These are phyloP conservation scores for Salix brachista DNA, from an alignment of 345 rosid species.

Conservation along the genomic window DNA sequence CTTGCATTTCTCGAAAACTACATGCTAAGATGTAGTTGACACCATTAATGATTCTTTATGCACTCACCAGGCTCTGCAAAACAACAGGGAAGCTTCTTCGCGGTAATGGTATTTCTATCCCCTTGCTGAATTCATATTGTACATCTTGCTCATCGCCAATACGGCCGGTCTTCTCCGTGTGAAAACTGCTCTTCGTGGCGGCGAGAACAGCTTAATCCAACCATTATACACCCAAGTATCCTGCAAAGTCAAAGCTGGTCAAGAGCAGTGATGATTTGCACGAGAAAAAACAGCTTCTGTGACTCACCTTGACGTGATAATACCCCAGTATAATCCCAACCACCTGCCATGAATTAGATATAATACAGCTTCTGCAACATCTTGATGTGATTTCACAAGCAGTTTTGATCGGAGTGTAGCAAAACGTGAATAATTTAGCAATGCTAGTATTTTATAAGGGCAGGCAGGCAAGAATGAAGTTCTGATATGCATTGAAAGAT, in stretches of 20 bases:
- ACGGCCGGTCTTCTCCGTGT: neutral
- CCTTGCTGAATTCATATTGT: neutral
- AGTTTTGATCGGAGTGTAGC: neutral
- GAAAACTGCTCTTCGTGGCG: neutral
- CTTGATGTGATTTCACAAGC: neutral
- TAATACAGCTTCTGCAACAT: neutral
- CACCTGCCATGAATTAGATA: neutral
- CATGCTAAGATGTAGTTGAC: neutral
- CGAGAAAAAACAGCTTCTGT: neutral
- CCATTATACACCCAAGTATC: neutral
- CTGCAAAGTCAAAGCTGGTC: neutral
- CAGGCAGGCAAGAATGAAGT: slow-evolving; percentile 75
- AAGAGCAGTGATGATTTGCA: neutral
- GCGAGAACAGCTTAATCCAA: neutral
- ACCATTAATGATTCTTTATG: neutral
- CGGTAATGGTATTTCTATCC: neutral
- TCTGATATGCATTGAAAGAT: slow-evolving; percentile 88
- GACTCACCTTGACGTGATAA: neutral
- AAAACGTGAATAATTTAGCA: no score
- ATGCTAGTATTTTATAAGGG: slow-evolving; percentile 68
- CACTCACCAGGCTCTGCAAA: neutral
- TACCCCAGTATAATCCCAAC: neutral
- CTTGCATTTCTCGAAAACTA: neutral
- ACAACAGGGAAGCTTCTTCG: neutral
- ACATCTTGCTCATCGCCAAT: neutral